Percentiles rank a stretch among this genome's conserved stretches.
These are phyloP conservation scores for Basidioascus undulatus DNA, from an alignment of 768 basidiomycete genomes.

Conservation along the genomic window DNA sequence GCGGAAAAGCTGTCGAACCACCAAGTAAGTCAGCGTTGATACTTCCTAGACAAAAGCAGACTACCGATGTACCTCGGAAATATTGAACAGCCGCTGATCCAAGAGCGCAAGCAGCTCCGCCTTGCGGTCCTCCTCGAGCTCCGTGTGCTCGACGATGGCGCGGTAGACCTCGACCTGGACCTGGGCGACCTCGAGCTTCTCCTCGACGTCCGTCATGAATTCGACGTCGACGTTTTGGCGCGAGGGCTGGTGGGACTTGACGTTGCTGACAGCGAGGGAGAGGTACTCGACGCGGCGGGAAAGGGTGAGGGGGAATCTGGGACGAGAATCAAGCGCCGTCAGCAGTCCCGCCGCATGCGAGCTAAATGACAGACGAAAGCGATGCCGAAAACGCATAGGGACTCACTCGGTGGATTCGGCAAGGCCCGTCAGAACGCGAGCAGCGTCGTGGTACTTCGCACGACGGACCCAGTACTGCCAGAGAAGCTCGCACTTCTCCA, in stretches of 20 bases:
- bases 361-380: slow-evolving; percentile 17
- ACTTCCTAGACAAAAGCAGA: not conserved
- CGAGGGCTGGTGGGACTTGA: slow-evolving; percentile 76
- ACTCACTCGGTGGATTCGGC: slow-evolving; percentile 67
- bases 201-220: slow-evolving; percentile 82
- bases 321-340: not conserved
- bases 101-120: slow-evolving; percentile 12
- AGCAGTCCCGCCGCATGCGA: slow-evolving; percentile 10
- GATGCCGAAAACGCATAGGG: not conserved
- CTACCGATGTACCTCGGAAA: slow-evolving; percentile 44
- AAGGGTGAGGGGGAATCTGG: slow-evolving; percentile 22
- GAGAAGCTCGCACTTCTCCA: slow-evolving; percentile 62
- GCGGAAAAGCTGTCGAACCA: slow-evolving; percentile 43
- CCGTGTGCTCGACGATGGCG: slow-evolving; percentile 24
- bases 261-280: slow-evolving; percentile 81
- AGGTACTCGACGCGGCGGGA: slow-evolving; percentile 68
- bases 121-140: slow-evolving; percentile 16
- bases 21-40: not conserved
- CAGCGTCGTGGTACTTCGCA: slow-evolving; percentile 63
- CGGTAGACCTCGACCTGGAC: slow-evolving; percentile 83
- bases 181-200: slow-evolving; percentile 87
- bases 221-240: slow-evolving; percentile 75
- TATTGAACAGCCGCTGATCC: slow-evolving; percentile 31
- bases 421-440: slow-evolving; percentile 53
- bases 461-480: slow-evolving; percentile 97